Percentiles rank a stretch among this genome's conserved stretches.
Evolutionary conservation across 2,329 filamentous ascomycete species (phyloP).

Genomic region (Teratosphaeria gauchensis): DNA sequence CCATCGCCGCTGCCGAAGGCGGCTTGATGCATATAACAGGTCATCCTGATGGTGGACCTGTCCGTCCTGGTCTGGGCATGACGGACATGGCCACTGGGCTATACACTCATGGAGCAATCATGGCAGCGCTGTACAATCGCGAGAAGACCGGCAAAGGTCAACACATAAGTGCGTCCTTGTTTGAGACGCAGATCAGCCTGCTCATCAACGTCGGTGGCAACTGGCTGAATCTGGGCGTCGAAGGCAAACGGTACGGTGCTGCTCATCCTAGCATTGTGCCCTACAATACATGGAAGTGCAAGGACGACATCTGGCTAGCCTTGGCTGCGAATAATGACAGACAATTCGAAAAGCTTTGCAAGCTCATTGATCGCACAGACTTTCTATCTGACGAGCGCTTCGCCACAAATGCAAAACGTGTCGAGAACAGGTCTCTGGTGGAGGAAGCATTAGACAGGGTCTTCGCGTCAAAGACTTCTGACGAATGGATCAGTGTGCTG

Average conservation of each 20-base stretch:
- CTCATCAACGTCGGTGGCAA: conserved; percentile 34
- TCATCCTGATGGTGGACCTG: conserved; percentile 31
- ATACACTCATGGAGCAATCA: conserved; percentile 37
- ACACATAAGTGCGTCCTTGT: conserved; percentile 36
- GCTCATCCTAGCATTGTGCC: conserved; percentile 40
- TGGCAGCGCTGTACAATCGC: conserved; percentile 32
- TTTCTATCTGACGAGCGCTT: conserved; percentile 22
- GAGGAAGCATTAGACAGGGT: conserved; percentile 26
- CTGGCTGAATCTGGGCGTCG: conserved; percentile 32
- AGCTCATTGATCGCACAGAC: conserved; percentile 17
- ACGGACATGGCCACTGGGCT: conserved; percentile 38
- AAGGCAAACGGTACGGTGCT: conserved; percentile 36
- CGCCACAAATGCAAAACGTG: conserved; percentile 20
- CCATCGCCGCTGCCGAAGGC: conserved; percentile 35
- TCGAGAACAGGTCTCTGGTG: conserved; percentile 25
- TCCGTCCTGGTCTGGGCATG: conserved; percentile 34
- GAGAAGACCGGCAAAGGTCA: conserved; percentile 32
- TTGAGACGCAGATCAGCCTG: conserved; percentile 35
- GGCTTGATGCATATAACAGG: conserved; percentile 38
- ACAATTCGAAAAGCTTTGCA: conserved; percentile 29
- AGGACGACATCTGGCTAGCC: conserved; percentile 15
- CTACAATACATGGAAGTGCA: conserved; percentile 36
- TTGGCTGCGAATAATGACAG: conserved; percentile 25
- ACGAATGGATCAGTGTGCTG: conserved; percentile 33
- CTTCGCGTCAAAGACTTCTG: conserved; percentile 29